Conservation (phyloP, 1,139 yeast genomes). For the Meyerozyma smithsonii region DNA sequence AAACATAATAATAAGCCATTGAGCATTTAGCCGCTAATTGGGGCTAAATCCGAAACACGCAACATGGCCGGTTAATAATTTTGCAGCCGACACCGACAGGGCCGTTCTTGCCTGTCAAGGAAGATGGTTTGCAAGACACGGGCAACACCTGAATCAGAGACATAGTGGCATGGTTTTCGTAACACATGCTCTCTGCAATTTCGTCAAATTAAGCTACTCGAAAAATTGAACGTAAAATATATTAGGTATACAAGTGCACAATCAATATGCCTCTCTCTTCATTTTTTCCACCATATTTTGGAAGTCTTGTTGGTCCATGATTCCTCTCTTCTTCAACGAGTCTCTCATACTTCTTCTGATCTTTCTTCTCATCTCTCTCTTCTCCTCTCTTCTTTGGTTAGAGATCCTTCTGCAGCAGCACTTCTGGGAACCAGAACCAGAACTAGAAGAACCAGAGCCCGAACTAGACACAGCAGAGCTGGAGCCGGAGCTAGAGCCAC, state of each 20-base stretch:
- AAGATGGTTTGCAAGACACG: too few species aligned
- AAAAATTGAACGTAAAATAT: too few species aligned
- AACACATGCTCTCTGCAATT: too few species aligned
- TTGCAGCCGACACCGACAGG: too few species aligned
- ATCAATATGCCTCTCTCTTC: conserved; percentile 1
- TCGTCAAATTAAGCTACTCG: too few species aligned
- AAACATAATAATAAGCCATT: too few species aligned
- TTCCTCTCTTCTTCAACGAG: conserved; percentile 8
- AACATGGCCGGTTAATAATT: too few species aligned
- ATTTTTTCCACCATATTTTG: neutral
- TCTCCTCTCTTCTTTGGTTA: conserved; percentile 12
- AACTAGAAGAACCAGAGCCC: conserved; percentile 5
- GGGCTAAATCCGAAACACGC: too few species aligned
- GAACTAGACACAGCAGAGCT: conserved; percentile 4
- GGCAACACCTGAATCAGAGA: too few species aligned
- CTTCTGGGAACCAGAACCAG: conserved; percentile 6
- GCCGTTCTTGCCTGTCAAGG: too few species aligned
- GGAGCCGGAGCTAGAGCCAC: conserved; percentile 6
- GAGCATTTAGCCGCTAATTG: too few species aligned
- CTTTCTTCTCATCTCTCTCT: conserved; percentile 17
- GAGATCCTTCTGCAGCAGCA: conserved; percentile 10
- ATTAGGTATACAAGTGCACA: conserved; percentile 3
- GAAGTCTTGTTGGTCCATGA: neutral
- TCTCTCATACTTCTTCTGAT: conserved; percentile 15
- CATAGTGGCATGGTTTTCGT: too few species aligned